phyloP scores from a whole-genome alignment of 768 basidiomycete genomes.

The Fistulinella prunicolor region DNA sequence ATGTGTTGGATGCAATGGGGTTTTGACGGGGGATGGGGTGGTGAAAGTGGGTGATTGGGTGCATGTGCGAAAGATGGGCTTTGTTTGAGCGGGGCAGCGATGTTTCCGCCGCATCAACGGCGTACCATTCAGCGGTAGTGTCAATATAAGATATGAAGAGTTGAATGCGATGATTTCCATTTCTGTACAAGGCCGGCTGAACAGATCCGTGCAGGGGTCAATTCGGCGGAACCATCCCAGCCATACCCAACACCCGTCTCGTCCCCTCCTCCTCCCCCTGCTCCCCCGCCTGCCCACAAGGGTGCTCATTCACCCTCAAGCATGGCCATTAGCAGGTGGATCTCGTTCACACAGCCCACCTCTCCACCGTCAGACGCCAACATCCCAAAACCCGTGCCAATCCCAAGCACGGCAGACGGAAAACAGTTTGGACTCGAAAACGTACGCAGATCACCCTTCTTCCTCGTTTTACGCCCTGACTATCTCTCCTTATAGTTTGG shows the following conservation, averaged over 20 bases:
- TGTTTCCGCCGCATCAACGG: neutral
- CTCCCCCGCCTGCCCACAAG: neutral
- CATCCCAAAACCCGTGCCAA: slow-evolving; percentile 32
- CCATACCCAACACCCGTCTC: neutral
- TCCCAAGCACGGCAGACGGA: slow-evolving; percentile 57
- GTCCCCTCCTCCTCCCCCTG: neutral
- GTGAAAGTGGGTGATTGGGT: slow-evolving; percentile 63
- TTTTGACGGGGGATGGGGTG: slow-evolving; percentile 48
- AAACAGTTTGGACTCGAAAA: slow-evolving; percentile 98
- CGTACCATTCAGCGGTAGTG: too few species aligned
- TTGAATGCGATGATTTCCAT: slow-evolving; percentile 10
- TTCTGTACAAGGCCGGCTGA: slow-evolving; percentile 5
- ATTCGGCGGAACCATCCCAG: slow-evolving; percentile 6
- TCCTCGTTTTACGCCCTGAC: slow-evolving; percentile 8
- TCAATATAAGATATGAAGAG: too few species aligned
- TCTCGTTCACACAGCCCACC: slow-evolving; percentile 32
- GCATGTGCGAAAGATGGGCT: slow-evolving; percentile 42
- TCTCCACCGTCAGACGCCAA: slow-evolving; percentile 24
- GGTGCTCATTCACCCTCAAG: slow-evolving; percentile 1
- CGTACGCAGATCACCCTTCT: slow-evolving; percentile 48
- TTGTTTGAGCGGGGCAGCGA: slow-evolving; percentile 8
- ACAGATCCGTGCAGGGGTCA: slow-evolving; percentile 13
- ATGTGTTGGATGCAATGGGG: slow-evolving; percentile 67
- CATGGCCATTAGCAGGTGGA: slow-evolving; percentile 41
- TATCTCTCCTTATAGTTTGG: slow-evolving; percentile 64